Evolutionary conservation across 352 stramenopile genomes (phyloP).

Genomic region (Halophytophthora batemanensis): DNA sequence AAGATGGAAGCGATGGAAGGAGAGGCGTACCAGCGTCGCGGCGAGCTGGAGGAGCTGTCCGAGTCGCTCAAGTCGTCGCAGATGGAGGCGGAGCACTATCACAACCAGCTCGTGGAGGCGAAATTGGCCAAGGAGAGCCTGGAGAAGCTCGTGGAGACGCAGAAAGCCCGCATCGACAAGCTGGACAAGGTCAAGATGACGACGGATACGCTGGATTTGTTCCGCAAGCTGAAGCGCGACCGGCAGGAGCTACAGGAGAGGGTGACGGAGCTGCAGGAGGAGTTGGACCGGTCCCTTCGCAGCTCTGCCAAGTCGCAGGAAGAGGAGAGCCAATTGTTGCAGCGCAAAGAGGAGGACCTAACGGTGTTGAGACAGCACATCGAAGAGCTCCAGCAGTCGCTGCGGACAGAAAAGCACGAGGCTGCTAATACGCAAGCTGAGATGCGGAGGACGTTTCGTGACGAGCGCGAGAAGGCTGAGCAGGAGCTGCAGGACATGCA

Average conservation of each 20-base stretch:
- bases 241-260: constrained; percentile 45
- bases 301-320: constrained; percentile 7
- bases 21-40: constrained; percentile 39
- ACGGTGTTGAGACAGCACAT: constrained; percentile 33
- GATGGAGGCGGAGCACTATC: constrained; percentile 49
- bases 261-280: constrained; percentile 34
- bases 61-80: constrained; percentile 57
- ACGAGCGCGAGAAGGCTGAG: constrained; percentile 45
- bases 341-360: constrained; percentile 48
- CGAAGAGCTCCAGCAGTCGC: constrained; percentile 33
- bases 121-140: constrained; percentile 43
- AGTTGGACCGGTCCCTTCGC: constrained; percentile 26
- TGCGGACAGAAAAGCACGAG: constrained; percentile 37
- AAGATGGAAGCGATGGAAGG: constrained; percentile 53
- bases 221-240: constrained; percentile 63
- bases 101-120: constrained; percentile 39
- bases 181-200: constrained; percentile 86
- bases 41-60: constrained; percentile 45
- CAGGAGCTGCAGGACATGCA: constrained; percentile 55
- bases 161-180: constrained; percentile 69
- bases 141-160: constrained; percentile 42
- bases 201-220: constrained; percentile 62
- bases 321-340: constrained; percentile 14
- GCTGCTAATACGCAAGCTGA: constrained; percentile 21
- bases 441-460: constrained; percentile 30